Evolutionary conservation across 768 basidiomycete genomes (phyloP), one percentile per base, ranked within the genome.

Genomic region (Trametes cubensis): DNA sequence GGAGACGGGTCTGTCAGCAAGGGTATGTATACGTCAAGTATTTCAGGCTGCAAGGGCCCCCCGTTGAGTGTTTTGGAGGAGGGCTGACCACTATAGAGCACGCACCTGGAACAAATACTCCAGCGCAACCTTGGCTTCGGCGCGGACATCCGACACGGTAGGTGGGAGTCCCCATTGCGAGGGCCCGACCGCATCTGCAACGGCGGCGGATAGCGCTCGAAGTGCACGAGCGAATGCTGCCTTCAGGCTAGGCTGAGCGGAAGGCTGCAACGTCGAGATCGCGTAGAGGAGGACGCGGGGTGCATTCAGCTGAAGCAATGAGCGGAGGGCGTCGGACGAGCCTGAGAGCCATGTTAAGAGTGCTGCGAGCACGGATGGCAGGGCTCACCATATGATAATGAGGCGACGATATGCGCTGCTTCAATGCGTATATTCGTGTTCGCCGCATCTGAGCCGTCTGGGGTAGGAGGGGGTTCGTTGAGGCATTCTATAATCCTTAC

Each of bases 371-470:
- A 55, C 4, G 30, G 21, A 18, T 30, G 18, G 14, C 1, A 20
- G 26, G 5, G 18, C 67, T 53, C 50, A 85, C 89, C 89, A 63
- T 89, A 88, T 0, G 89, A 82, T 14, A 93, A 77, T 0, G 91
- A 92, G 0, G 89, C 82, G 17, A 92, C 77, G 40, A 92, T 80
- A 66, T 91, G 87, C 0, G 90, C 88, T 0, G 91, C 87, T 69
- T 92, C 90, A 50, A 85, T 80, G 11, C 88, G 81, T 38, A 89
- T 74, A 8, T 84, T 83, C 14, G 83, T 81, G 40, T 77, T 75
- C 0, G 77, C 78, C 41, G 71, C 71, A 67, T 77, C 69, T 2
- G 78, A 64, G 45, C 76, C 75, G 47, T 69, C 69, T 28, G 67
- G 65, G 18, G 68, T 48, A 14, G 74, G 74, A 6, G 74, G 70